Evolutionary conservation across 2,329 filamentous ascomycete genomes (phyloP).

Genomic region (Ustulina deusta): DNA sequence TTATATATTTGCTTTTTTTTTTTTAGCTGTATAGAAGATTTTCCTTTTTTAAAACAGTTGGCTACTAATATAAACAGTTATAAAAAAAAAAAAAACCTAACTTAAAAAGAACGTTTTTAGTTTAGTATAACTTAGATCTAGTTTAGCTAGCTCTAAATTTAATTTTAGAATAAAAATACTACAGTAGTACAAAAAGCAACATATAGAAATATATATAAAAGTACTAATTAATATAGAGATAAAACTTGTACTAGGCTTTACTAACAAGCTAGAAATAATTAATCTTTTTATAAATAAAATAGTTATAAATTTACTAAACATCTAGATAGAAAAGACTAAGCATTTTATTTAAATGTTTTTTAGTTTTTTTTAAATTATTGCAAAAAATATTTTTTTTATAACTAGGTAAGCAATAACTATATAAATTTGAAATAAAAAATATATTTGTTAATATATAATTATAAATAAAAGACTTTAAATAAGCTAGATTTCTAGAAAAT

Average conservation of each 20-base stretch:
- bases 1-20: not conserved
- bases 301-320: not conserved
- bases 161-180: not conserved
- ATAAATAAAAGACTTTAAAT: not conserved
- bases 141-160: not conserved
- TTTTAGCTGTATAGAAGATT: not conserved
- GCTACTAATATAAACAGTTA: not conserved
- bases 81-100: not conserved
- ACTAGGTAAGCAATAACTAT: not conserved
- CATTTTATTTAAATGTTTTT: not conserved
- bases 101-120: not conserved
- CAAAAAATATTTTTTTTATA: not conserved
- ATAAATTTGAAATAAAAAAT: conserved; percentile 1
- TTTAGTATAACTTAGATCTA: not conserved
- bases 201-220: not conserved
- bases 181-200: not conserved
- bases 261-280: not conserved
- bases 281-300: not conserved
- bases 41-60: not conserved
- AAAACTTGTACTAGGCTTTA: not conserved
- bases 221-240: not conserved
- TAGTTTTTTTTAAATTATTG: not conserved
- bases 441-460: no score
- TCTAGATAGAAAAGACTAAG: not conserved
- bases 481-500: not conserved